Evolutionary conservation across 176 grass and related monocot genomes (phyloP), one percentile per base, ranked within the genome.

Genomic region (Eragrostis curvula): DNA sequence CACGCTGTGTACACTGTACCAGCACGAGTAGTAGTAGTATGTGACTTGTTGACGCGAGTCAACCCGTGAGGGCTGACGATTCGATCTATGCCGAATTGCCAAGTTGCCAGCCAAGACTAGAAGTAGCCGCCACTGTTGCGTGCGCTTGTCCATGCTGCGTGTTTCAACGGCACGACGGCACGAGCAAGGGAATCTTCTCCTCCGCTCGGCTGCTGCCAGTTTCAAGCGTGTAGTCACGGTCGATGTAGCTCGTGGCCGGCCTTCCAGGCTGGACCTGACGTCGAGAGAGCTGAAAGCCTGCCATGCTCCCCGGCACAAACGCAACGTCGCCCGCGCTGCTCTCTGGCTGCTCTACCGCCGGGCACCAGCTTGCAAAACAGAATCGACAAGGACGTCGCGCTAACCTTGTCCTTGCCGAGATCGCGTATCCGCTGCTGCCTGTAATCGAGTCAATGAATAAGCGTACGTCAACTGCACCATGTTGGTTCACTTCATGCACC

Each of bases 351-450:
- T 76, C 49, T 3, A 41, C 68, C 57, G 24, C 55, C 60, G 14
- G 72, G 72, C 24, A 42, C 74, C 74, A 85, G 74, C 83, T 79
- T 78, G 83, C 73, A 25, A 36, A 36, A 21, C 42, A 7, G 39
- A 66, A 44, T 11, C 53, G 39, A 76, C 72, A 59, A 7, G 14
- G 81, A 48, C 57, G 52, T n/a, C 0, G 29, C 51, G 66, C 55
- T 29, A 13, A 28, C 40, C 41, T 16, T 23, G 51, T 71, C 73
- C 36, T 59, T 9, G 52, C 50, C 8, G 7, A 16, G 15, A 24
- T 58, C 52, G 17, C 51, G 58, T 24, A 29, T 61, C 58, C 27
- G 27, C 27, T 63, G 48, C 16, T 56, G 52, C 52, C 52, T 56
- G 52, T 56, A 6, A 56, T n/a, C 15, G 16, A 18, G 49, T 17